Conservation (phyloP, 306 rosid genomes). For the Gynostemma pentaphyllum region DNA sequence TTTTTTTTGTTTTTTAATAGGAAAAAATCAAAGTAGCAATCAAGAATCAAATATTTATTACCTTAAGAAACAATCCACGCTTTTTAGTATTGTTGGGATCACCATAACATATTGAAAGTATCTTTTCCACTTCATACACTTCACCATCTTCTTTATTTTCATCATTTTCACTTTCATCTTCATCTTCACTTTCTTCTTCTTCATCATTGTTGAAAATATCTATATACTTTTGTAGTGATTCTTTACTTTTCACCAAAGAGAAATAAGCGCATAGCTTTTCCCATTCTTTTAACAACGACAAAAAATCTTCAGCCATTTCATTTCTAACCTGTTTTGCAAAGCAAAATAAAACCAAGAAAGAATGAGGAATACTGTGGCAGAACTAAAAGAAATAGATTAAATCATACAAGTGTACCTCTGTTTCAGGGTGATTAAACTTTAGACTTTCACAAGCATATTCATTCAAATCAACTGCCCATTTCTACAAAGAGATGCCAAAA, state of each 20-base stretch:
- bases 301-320: slow-evolving; percentile 62
- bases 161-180: slow-evolving; percentile 12
- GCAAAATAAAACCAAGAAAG: not conserved
- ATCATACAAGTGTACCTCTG: slow-evolving; percentile 33
- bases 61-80: slow-evolving; percentile 53
- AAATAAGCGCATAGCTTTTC: slow-evolving; percentile 39
- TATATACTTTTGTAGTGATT: slow-evolving; percentile 23
- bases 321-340: slow-evolving; percentile 56
- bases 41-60: not conserved
- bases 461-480: slow-evolving; percentile 79
- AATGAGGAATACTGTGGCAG: not conserved
- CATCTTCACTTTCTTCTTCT: slow-evolving; percentile 15
- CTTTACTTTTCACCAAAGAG: slow-evolving; percentile 24
- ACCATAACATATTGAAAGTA: slow-evolving; percentile 42
- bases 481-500: slow-evolving; percentile 18
- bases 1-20: too few species aligned
- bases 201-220: slow-evolving; percentile 18
- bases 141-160: slow-evolving; percentile 17
- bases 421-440: slow-evolving; percentile 55
- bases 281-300: slow-evolving; percentile 52
- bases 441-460: slow-evolving; percentile 48
- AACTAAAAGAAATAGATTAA: not conserved
- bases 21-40: not conserved
- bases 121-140: slow-evolving; percentile 46
- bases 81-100: slow-evolving; percentile 28